A percentile compares a stretch with the other conserved stretches of the same genome.
Evolutionary conservation across 2,329 filamentous ascomycete genomes (phyloP).

Genomic region (Byssochlamys sp.): DNA sequence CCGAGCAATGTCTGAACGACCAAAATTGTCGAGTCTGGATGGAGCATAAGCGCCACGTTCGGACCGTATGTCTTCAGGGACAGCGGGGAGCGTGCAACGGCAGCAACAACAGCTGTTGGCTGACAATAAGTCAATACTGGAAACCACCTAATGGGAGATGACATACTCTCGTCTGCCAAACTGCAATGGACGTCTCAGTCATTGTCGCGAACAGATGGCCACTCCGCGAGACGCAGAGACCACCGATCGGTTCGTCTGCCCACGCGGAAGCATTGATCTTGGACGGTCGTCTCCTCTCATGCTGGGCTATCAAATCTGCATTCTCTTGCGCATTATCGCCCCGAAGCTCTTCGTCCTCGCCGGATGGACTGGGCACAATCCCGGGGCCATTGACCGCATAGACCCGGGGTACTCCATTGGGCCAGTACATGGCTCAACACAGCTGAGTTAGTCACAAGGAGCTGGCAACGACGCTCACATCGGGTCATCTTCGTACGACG

Average conservation of each 20-base stretch:
- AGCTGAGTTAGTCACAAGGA: conserved; percentile 17
- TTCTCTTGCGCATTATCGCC: conserved; percentile 12
- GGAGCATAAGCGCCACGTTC: conserved; percentile 74
- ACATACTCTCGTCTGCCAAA: conserved; percentile 89
- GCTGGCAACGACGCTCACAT: conserved; percentile 22
- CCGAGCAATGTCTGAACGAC: conserved; percentile 78
- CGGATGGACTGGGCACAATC: conserved; percentile 20
- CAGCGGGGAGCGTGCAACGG: conserved; percentile 68
- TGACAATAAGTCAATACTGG: conserved; percentile 34
- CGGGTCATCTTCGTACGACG: conserved; percentile 27
- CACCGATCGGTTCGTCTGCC: conserved; percentile 58
- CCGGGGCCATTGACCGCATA: conserved; percentile 39
- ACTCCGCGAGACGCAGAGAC: conserved; percentile 65
- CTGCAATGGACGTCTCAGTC: conserved; percentile 71
- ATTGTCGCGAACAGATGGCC: conserved; percentile 82
- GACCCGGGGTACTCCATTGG: conserved; percentile 41
- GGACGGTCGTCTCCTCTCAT: conserved; percentile 14
- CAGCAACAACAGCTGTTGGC: conserved; percentile 80
- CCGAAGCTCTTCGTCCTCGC: conserved; percentile 14
- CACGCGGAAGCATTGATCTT: conserved; percentile 25
- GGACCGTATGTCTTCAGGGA: conserved; percentile 76
- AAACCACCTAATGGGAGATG: neutral
- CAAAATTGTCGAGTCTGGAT: conserved; percentile 83
- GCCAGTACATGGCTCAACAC: conserved; percentile 40
- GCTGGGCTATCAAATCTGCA: conserved; percentile 17